phyloP scores from a whole-genome alignment of 352 stramenopile genomes.

The Phytophthora fragariaefolia region DNA sequence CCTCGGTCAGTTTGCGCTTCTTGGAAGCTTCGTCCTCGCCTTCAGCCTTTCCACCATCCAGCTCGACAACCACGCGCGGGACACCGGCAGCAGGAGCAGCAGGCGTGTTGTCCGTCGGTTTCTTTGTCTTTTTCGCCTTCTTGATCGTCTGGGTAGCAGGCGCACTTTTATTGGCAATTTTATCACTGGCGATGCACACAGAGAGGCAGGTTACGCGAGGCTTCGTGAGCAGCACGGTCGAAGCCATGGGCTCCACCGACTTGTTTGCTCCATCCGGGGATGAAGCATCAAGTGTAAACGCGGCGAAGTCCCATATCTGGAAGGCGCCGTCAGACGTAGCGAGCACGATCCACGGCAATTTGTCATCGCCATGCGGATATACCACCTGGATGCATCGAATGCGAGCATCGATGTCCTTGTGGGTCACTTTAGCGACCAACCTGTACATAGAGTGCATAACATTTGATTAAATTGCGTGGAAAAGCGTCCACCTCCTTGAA shows the following conservation, averaged over 20 bases:
- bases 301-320: conserved; percentile 81
- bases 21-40: conserved; percentile 18
- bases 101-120: conserved; percentile 32
- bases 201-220: conserved; percentile 80
- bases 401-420: conserved; percentile 66
- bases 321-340: conserved; percentile 79
- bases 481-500: not conserved
- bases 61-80: conserved; percentile 75
- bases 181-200: conserved; percentile 52
- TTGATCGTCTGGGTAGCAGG: conserved; percentile 30
- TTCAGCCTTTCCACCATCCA: conserved; percentile 41
- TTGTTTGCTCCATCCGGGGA: conserved; percentile 67
- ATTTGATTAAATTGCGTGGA: conserved; percentile 9
- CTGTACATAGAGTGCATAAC: conserved; percentile 28
- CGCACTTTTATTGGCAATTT: conserved; percentile 22
- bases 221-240: conserved; percentile 74
- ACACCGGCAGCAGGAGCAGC: conserved; percentile 38
- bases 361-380: conserved; percentile 62
- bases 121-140: conserved; percentile 57
- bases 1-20: conserved; percentile 32
- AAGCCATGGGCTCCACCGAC: conserved; percentile 57
- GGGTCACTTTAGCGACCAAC: conserved; percentile 71
- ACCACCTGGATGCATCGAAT: conserved; percentile 83
- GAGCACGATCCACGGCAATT: conserved; percentile 74
- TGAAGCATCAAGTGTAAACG: conserved; percentile 59